Conservation (phyloP, 1,284 basidiomycete genomes). For the Fomitopsis schrenkii region DNA sequence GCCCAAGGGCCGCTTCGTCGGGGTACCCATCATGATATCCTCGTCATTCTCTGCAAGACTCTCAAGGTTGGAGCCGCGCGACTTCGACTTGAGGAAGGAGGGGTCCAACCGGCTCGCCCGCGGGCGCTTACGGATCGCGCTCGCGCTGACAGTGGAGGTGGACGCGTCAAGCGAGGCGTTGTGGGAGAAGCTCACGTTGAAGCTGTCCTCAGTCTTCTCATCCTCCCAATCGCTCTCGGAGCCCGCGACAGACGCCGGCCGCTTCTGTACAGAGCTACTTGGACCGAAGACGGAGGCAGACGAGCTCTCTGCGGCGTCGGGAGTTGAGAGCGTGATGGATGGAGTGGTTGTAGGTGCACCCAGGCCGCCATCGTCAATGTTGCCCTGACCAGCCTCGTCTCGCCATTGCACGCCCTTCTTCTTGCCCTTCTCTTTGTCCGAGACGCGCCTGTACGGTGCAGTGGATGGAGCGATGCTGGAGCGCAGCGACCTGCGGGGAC, state of each 20-base stretch:
- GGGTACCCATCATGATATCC: constrained; percentile 27
- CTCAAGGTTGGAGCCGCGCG: constrained; percentile 46
- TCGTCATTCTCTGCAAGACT: constrained; percentile 74
- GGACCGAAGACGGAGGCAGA: constrained; percentile 18
- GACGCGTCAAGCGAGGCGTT: constrained; percentile 27
- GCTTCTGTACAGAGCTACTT: constrained; percentile 18
- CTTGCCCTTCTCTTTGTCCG: constrained; percentile 56
- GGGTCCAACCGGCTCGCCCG: constrained; percentile 65
- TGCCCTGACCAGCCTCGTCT: constrained; percentile 83
- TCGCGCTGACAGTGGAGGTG: constrained; percentile 21
- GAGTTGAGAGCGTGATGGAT: constrained; percentile 23
- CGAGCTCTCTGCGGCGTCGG: constrained; percentile 26
- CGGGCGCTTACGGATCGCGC: constrained; percentile 35
- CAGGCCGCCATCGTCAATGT: constrained; percentile 66
- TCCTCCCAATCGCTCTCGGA: constrained; percentile 89
- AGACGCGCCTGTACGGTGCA: constrained; percentile 57
- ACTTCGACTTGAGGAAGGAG: constrained; percentile 60
- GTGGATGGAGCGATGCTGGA: constrained; percentile 46
- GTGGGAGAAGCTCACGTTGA: constrained; percentile 46
- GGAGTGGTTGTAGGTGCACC: constrained; percentile 10
- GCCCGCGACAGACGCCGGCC: constrained; percentile 43
- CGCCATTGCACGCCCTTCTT: constrained; percentile 87
- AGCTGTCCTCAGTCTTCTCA: constrained; percentile 74
- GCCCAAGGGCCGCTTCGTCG: constrained; percentile 46
- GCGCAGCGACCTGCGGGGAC: constrained; percentile 69